Percentiles rank a stretch among this genome's conserved stretches.
Evolutionary conservation across 2,329 filamentous ascomycete genomes (phyloP).

Genomic region (Diaporthe vexans): DNA sequence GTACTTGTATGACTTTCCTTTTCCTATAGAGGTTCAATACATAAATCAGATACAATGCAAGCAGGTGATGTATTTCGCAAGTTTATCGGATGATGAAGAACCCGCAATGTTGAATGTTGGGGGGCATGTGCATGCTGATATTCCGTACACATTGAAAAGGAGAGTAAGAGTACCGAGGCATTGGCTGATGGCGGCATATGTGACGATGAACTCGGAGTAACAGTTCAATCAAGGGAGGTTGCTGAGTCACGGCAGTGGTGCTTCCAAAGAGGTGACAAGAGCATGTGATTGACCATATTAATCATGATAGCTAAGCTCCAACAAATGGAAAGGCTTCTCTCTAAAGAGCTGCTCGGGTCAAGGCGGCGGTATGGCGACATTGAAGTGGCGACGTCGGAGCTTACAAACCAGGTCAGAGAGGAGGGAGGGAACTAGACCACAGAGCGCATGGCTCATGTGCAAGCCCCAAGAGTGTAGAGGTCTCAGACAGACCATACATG

Average conservation of each 20-base stretch:
- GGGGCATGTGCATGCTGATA: too few relatives aligned
- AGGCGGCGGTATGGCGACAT: neutral
- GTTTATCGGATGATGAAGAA: too few relatives aligned
- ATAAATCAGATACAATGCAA: neutral
- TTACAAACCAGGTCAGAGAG: slow-evolving; percentile 2
- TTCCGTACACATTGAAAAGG: too few relatives aligned
- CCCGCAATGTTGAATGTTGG: too few relatives aligned
- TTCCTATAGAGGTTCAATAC: too few relatives aligned
- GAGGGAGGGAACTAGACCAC: neutral
- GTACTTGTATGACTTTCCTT: neutral
- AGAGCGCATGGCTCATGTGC: neutral
- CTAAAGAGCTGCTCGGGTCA: neutral
- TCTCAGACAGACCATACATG: slow-evolving; percentile 11
- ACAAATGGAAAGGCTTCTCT: neutral
- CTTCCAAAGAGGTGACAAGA: neutral
- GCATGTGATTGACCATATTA: neutral
- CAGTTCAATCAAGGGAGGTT: too few relatives aligned
- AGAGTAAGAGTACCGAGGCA: too few relatives aligned
- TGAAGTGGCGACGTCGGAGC: slow-evolving; percentile 22
- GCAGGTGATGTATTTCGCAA: too few relatives aligned
- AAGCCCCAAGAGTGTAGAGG: neutral
- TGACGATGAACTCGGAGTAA: too few relatives aligned
- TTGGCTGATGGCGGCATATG: too few relatives aligned
- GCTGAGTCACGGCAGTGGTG: too few relatives aligned
- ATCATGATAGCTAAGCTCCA: neutral